A percentile compares a stretch with the other conserved stretches of the same genome.
Evolutionary conservation across 192 early-diverging fungal genomes (phyloP).

Genomic region (Podila epicladia): DNA sequence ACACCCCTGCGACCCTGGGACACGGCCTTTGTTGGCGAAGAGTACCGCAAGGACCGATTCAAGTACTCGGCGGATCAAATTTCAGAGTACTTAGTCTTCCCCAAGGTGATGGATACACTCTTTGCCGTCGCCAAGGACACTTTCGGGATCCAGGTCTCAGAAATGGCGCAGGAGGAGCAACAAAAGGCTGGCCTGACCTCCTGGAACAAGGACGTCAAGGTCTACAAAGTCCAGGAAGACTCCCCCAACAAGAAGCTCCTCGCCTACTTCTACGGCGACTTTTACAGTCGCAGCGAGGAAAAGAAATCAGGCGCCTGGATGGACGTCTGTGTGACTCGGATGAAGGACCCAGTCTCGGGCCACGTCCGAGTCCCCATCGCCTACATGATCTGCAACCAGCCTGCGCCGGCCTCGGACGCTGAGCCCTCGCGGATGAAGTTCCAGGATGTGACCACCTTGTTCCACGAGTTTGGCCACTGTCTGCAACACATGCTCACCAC

Average conservation of each 20-base stretch:
- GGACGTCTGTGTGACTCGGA: slow-evolving; percentile 61
- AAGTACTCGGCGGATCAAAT: slow-evolving; percentile 65
- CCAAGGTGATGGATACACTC: slow-evolving; percentile 61
- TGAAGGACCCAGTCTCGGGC: slow-evolving; percentile 45
- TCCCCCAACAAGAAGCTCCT: slow-evolving; percentile 41
- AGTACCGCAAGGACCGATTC: slow-evolving; percentile 62
- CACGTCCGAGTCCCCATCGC: slow-evolving; percentile 61
- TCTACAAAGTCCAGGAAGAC: slow-evolving; percentile 62
- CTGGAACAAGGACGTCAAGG: slow-evolving; percentile 68
- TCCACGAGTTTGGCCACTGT: slow-evolving; percentile 74
- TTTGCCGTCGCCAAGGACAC: slow-evolving; percentile 63
- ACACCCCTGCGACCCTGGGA: slow-evolving; percentile 64
- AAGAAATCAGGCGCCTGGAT: slow-evolving; percentile 70
- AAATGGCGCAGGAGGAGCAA: slow-evolving; percentile 50
- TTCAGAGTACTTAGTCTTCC: slow-evolving; percentile 63
- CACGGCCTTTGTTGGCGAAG: slow-evolving; percentile 54
- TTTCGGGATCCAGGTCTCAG: slow-evolving; percentile 59
- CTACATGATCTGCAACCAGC: slow-evolving; percentile 69
- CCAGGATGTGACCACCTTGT: slow-evolving; percentile 66
- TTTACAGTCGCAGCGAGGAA: slow-evolving; percentile 62
- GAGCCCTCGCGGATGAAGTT: slow-evolving; percentile 67
- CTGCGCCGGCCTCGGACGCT: slow-evolving; percentile 48
- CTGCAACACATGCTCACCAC: slow-evolving; percentile 69
- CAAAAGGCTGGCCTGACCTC: slow-evolving; percentile 44
- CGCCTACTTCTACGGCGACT: slow-evolving; percentile 73